phyloP scores from a whole-genome alignment of 371 early-diverging fungal species.

The Umbelopsis sp. region DNA sequence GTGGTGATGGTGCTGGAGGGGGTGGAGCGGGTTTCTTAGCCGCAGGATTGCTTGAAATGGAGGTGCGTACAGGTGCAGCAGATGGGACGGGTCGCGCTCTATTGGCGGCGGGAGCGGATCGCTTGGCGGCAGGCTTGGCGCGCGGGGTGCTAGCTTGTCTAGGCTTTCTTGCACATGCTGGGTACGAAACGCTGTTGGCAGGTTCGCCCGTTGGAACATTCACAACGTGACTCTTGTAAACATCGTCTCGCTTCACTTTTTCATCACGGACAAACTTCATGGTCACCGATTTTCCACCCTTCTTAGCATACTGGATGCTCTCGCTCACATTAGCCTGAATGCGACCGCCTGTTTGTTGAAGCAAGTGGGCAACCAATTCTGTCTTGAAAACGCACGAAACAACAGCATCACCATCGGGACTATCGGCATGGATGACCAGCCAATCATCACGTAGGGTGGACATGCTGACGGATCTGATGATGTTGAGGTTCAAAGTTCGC shows the following conservation, averaged over 20 bases:
- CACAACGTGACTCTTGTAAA: constrained; percentile 81
- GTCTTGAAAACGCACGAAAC: constrained; percentile 78
- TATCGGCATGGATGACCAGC: constrained; percentile 74
- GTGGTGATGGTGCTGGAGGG: constrained; percentile 55
- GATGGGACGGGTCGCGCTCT: constrained; percentile 26
- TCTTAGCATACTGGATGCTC: constrained; percentile 74
- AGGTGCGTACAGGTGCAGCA: constrained; percentile 23
- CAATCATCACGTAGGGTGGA: constrained; percentile 84
- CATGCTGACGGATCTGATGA: constrained; percentile 60
- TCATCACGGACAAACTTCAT: constrained; percentile 85
- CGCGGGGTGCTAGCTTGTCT: constrained; percentile 23
- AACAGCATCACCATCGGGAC: constrained; percentile 63
- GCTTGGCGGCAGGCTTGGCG: constrained; percentile 27
- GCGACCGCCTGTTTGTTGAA: constrained; percentile 57
- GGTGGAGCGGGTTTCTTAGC: constrained; percentile 59
- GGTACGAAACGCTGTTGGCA: constrained; percentile 64
- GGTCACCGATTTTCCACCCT: constrained; percentile 72
- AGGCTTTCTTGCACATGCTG: constrained; percentile 61
- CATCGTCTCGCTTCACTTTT: constrained; percentile 52
- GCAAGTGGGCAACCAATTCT: constrained; percentile 75
- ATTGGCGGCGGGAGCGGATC: constrained; percentile 29
- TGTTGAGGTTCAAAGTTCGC: constrained; percentile 53
- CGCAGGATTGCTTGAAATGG: constrained; percentile 23
- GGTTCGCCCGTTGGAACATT: constrained; percentile 72
- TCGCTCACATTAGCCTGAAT: constrained; percentile 61